Percentiles rank a stretch among this genome's conserved stretches.
These are phyloP conservation scores for Neoascochyta sp. DNA, from an alignment of 2,329 filamentous ascomycete species.

Conservation along the genomic window DNA sequence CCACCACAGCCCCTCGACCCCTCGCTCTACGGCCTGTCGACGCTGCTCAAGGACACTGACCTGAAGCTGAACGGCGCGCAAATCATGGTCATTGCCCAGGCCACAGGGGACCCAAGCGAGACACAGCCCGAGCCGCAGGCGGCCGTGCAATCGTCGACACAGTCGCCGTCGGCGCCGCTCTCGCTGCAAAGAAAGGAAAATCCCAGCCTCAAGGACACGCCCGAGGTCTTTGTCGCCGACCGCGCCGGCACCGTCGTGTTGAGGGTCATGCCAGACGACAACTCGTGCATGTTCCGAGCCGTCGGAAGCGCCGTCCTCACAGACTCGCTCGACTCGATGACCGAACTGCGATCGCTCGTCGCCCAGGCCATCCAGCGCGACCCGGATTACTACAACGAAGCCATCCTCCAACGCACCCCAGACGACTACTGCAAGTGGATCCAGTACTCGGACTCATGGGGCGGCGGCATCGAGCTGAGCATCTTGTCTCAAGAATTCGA, in stretches of 20 bases:
- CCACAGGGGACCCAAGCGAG: slow-evolving; percentile 34
- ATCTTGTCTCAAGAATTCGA: slow-evolving; percentile 82
- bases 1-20: slow-evolving; percentile 69
- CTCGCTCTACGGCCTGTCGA: slow-evolving; percentile 49
- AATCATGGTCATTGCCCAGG: slow-evolving; percentile 57
- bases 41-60: slow-evolving; percentile 53
- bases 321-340: slow-evolving; percentile 60
- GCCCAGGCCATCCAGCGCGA: slow-evolving; percentile 74
- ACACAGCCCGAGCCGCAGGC: slow-evolving; percentile 10
- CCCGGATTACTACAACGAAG: slow-evolving; percentile 68
- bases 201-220: slow-evolving; percentile 54
- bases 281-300: slow-evolving; percentile 89
- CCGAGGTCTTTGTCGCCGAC: slow-evolving; percentile 56
- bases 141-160: slow-evolving; percentile 15
- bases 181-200: slow-evolving; percentile 44
- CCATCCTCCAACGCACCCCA: slow-evolving; percentile 67
- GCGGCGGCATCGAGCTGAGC: slow-evolving; percentile 83
- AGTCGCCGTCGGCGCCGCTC: slow-evolving; percentile 30
- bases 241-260: slow-evolving; percentile 62
- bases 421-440: slow-evolving; percentile 80
- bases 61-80: slow-evolving; percentile 65
- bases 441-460: slow-evolving; percentile 77
- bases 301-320: slow-evolving; percentile 76
- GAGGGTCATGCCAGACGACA: slow-evolving; percentile 95
- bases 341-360: slow-evolving; percentile 70